Conservation (phyloP, 83 land plant species). For the Thuja plicata region DNA sequence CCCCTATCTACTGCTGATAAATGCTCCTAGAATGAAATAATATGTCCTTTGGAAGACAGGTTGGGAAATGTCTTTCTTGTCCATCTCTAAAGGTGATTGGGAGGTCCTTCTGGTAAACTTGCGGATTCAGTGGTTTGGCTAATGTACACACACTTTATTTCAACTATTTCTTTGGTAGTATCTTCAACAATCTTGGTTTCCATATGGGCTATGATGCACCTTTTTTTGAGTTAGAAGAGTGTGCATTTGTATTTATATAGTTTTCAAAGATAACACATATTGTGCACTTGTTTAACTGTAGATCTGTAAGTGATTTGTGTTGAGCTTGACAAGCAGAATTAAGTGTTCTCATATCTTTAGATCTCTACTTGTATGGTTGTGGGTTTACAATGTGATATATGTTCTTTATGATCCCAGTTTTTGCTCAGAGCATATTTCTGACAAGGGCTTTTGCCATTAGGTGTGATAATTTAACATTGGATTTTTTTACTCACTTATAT, state of each 20-base stretch:
- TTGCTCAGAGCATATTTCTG: neutral
- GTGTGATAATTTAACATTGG: neutral
- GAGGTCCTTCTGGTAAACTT: neutral
- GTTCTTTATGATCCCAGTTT: neutral
- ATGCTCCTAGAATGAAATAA: neutral
- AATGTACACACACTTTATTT: neutral
- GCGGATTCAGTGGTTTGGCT: neutral
- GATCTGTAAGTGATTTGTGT: neutral
- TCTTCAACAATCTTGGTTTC: neutral
- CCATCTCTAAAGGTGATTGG: neutral
- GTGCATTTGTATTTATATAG: neutral
- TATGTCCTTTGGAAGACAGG: neutral
- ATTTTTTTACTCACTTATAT: neutral
- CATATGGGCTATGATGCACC: neutral
- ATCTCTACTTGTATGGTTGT: neutral
- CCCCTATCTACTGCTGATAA: neutral
- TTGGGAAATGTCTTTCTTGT: neutral
- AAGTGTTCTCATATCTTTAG: neutral
- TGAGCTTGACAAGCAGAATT: neutral
- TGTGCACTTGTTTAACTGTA: neutral
- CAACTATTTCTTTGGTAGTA: neutral
- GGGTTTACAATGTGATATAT: neutral
- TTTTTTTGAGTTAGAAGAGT: neutral
- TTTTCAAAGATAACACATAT: neutral
- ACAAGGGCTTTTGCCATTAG: neutral